These are phyloP conservation scores for Podaxis sp. DNA, from an alignment of 768 basidiomycete species.

Conservation along the genomic window DNA sequence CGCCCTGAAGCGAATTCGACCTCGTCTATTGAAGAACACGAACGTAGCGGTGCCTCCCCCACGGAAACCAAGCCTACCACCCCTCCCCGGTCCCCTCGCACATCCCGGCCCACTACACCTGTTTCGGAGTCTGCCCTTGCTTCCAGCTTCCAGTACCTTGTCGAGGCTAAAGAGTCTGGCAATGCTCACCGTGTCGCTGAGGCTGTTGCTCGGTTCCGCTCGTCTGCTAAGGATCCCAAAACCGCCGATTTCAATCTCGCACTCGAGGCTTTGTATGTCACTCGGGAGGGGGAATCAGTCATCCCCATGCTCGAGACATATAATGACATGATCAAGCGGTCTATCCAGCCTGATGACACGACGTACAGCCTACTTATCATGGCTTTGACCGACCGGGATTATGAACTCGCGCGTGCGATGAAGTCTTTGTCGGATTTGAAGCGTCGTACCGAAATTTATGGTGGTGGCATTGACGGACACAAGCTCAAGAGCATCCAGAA, in stretches of 20 bases:
- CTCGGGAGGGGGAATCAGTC: conserved; percentile 55
- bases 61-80: conserved; percentile 3
- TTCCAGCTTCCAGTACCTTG: conserved; percentile 1
- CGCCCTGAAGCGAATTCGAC: conserved; percentile 6
- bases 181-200: conserved; percentile 26
- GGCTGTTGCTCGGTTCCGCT: conserved; percentile 34
- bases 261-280: conserved; percentile 47
- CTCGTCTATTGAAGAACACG: background rate
- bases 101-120: background rate
- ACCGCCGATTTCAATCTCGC: conserved; percentile 62
- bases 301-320: conserved; percentile 63
- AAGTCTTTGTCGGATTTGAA: conserved; percentile 39
- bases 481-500: background rate
- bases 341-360: conserved; percentile 55
- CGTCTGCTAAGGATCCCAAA: conserved; percentile 29
- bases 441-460: background rate
- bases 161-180: conserved; percentile 14
- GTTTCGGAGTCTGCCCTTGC: background rate
- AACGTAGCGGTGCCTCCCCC: background rate
- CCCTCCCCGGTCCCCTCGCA: background rate
- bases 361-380: conserved; percentile 65
- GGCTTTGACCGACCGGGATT: conserved; percentile 64
- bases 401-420: conserved; percentile 53
- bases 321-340: conserved; percentile 62
- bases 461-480: background rate